A percentile compares a stretch with the other conserved stretches of the same genome.
phyloP scores from a whole-genome alignment of 768 basidiomycete genomes.

The Boletus reticuloceps region DNA sequence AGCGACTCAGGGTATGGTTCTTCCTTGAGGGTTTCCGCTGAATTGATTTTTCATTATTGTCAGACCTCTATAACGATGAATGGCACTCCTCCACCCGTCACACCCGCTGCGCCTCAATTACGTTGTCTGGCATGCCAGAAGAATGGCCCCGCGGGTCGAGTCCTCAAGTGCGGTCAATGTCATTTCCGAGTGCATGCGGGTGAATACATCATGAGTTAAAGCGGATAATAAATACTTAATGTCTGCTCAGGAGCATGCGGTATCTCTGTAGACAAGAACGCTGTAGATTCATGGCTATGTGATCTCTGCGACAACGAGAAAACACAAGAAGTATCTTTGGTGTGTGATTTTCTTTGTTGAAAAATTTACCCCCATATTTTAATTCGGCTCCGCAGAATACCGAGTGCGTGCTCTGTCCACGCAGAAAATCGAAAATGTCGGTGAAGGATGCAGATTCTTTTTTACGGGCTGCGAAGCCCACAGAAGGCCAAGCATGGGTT shows the following conservation, averaged over 20 bases:
- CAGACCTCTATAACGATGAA: slow-evolving; percentile 41
- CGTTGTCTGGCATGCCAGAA: slow-evolving; percentile 76
- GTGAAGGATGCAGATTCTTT: slow-evolving; percentile 58
- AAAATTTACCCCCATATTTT: neutral
- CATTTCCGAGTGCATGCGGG: slow-evolving; percentile 79
- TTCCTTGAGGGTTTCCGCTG: neutral
- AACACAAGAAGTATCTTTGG: slow-evolving; percentile 76
- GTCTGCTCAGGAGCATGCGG: slow-evolving; percentile 59
- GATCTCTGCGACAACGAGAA: slow-evolving; percentile 87
- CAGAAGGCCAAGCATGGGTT: slow-evolving; percentile 91
- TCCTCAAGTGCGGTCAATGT: slow-evolving; percentile 81
- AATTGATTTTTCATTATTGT: neutral
- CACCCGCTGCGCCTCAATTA: slow-evolving; percentile 53
- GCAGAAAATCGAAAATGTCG: slow-evolving; percentile 33
- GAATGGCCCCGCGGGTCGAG: slow-evolving; percentile 71
- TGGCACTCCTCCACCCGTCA: slow-evolving; percentile 61
- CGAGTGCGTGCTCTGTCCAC: slow-evolving; percentile 86
- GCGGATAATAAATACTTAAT: slow-evolving; percentile 1
- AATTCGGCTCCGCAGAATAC: slow-evolving; percentile 49
- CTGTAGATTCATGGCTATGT: slow-evolving; percentile 77
- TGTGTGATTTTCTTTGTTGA: slow-evolving; percentile 33
- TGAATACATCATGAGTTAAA: slow-evolving; percentile 21
- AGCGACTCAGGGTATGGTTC: slow-evolving; percentile 58
- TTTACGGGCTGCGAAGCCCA: slow-evolving; percentile 80
- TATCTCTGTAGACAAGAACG: slow-evolving; percentile 57